Evolutionary conservation across 2,329 filamentous ascomycete genomes (phyloP).

Genomic region (Claviceps capensis): DNA sequence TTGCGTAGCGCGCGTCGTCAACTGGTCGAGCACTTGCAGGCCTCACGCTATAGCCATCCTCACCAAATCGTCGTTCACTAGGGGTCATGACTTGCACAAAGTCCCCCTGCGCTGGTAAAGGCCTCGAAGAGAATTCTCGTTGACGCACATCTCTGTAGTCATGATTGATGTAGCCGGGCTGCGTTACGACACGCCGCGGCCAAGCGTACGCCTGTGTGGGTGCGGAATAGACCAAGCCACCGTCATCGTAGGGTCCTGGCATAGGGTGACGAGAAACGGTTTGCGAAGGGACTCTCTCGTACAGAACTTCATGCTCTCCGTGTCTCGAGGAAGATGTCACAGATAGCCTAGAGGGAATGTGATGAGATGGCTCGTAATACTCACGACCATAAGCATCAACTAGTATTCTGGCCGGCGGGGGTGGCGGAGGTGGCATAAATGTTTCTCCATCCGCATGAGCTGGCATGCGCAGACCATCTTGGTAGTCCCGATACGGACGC

Average conservation of each 20-base stretch:
- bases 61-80: slow-evolving; percentile 26
- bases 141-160: slow-evolving; percentile 40
- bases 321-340: slow-evolving; percentile 32
- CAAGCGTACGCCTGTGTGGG: slow-evolving; percentile 35
- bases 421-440: slow-evolving; percentile 35
- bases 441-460: slow-evolving; percentile 35
- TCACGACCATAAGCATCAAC: slow-evolving; percentile 74
- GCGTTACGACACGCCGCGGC: slow-evolving; percentile 46
- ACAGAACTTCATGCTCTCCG: slow-evolving; percentile 43
- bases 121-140: slow-evolving; percentile 43
- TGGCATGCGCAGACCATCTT: slow-evolving; percentile 30
- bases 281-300: slow-evolving; percentile 48
- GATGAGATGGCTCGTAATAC: slow-evolving; percentile 45
- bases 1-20: slow-evolving; percentile 29
- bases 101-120: slow-evolving; percentile 27
- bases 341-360: slow-evolving; percentile 34
- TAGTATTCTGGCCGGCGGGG: slow-evolving; percentile 53
- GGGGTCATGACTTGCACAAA: slow-evolving; percentile 33
- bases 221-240: slow-evolving; percentile 34
- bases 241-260: slow-evolving; percentile 34
- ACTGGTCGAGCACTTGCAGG: slow-evolving; percentile 45
- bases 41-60: slow-evolving; percentile 37
- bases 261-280: slow-evolving; percentile 36
- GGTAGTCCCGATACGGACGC: slow-evolving; percentile 30
- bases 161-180: slow-evolving; percentile 43